phyloP scores from a whole-genome alignment of 371 early-diverging fungal genomes.

The Mucor plumbeus region DNA sequence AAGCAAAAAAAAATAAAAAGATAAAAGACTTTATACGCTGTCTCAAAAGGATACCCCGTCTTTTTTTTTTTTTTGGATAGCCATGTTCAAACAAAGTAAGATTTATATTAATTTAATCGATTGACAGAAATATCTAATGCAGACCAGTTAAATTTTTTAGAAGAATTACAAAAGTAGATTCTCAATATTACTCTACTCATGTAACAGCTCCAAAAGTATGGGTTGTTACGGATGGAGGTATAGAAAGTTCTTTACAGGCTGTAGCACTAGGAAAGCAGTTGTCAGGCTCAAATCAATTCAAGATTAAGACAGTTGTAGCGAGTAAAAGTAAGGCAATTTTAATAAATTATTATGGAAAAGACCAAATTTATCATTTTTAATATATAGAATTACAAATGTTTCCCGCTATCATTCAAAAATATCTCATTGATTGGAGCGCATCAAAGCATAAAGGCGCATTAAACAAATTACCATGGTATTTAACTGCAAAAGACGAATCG shows the following conservation, averaged over 20 bases:
- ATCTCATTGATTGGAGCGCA: constrained; percentile 16
- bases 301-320: constrained; percentile 26
- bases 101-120: not conserved
- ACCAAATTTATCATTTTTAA: not conserved
- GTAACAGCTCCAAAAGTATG: constrained; percentile 18
- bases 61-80: not conserved
- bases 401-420: constrained; percentile 35
- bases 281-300: constrained; percentile 14
- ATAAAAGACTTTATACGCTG: not conserved
- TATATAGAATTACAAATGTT: constrained; percentile 27
- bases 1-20: not conserved
- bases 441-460: constrained; percentile 17
- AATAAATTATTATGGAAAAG: not conserved
- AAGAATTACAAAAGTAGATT: not conserved
- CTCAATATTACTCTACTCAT: constrained; percentile 7
- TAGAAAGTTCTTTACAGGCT: constrained; percentile 28
- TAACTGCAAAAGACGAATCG: constrained; percentile 20
- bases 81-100: constrained; percentile 1
- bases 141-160: not conserved
- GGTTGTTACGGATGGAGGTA: constrained; percentile 34
- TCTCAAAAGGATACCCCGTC: constrained; percentile 2
- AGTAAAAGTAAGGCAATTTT: constrained; percentile 26
- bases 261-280: constrained; percentile 31
- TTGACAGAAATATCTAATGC: not conserved
- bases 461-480: constrained; percentile 40